These are phyloP conservation scores for Henckelia pumila DNA, from an alignment of 257 asterid species.

Conservation along the genomic window DNA sequence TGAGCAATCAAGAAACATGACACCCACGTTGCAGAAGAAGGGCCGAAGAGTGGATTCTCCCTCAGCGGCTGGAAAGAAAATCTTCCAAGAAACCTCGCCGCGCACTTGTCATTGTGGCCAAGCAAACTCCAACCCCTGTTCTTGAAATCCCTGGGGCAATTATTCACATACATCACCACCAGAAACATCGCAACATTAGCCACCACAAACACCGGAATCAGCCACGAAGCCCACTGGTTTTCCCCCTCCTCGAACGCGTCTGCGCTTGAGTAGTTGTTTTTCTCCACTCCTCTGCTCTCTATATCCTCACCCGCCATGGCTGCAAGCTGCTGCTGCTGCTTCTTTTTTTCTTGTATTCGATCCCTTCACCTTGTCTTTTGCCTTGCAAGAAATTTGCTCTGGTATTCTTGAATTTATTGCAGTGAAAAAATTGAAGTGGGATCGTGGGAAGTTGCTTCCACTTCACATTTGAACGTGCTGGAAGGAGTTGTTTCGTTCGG, in stretches of 20 bases:
- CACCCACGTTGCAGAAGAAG: slow-evolving; percentile 82
- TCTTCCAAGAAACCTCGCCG: slow-evolving; percentile 67
- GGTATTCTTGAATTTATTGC: background rate
- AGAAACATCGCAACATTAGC: slow-evolving; percentile 63
- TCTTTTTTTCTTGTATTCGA: background rate
- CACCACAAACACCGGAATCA: slow-evolving; percentile 63
- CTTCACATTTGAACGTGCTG: background rate
- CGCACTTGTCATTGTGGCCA: slow-evolving; percentile 38
- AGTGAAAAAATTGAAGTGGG: background rate
- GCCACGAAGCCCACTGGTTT: slow-evolving; percentile 71
- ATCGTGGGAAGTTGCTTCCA: background rate
- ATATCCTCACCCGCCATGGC: slow-evolving; percentile 55
- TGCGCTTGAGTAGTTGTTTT: slow-evolving; percentile 25
- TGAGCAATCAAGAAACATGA: background rate
- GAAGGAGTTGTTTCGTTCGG: too few relatives aligned
- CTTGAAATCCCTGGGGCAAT: slow-evolving; percentile 54
- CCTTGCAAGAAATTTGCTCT: background rate
- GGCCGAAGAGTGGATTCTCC: slow-evolving; percentile 86
- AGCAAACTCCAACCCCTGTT: slow-evolving; percentile 21
- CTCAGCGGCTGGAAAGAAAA: slow-evolving; percentile 76
- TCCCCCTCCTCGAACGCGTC: slow-evolving; percentile 38
- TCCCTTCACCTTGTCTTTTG: background rate
- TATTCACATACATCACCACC: slow-evolving; percentile 63
- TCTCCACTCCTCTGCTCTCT: slow-evolving; percentile 46
- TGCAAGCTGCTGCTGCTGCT: background rate